phyloP scores from a whole-genome alignment of 441 rosid species.

The Populus hybrid region DNA sequence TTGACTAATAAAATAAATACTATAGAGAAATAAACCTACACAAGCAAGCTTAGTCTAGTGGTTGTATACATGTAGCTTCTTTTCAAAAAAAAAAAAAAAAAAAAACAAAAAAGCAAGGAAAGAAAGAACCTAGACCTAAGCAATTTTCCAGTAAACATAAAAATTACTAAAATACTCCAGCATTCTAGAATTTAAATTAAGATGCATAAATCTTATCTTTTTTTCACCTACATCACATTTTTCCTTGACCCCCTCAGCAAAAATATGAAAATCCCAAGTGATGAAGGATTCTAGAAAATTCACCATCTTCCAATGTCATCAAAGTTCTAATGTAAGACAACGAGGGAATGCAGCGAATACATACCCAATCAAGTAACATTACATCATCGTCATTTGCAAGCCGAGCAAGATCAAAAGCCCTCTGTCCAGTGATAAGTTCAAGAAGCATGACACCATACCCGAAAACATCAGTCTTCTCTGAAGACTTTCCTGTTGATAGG shows the following conservation, averaged over 20 bases:
- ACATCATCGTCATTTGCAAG: slow-evolving; percentile 60
- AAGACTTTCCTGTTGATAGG: slow-evolving; percentile 59
- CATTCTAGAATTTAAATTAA: background rate
- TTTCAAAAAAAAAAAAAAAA: too few species aligned
- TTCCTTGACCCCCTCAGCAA: background rate
- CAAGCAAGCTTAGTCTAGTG: too few species aligned
- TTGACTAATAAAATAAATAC: too few species aligned
- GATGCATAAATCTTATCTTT: background rate
- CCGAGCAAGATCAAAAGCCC: slow-evolving; percentile 66
- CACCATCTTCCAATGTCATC: background rate
- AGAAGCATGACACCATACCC: slow-evolving; percentile 80
- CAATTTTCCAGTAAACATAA: too few species aligned
- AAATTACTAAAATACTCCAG: too few species aligned
- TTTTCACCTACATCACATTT: background rate
- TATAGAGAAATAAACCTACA: too few species aligned
- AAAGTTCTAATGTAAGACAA: background rate
- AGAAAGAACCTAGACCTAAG: too few species aligned
- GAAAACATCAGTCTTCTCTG: slow-evolving; percentile 71
- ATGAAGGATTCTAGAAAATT: background rate
- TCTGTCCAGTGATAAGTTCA: slow-evolving; percentile 71
- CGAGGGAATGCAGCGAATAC: slow-evolving; percentile 5
- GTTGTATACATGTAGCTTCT: too few species aligned
- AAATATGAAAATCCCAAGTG: background rate
- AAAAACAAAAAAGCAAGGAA: too few species aligned
- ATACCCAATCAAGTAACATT: slow-evolving; percentile 69